Conservation (phyloP, 2,329 filamentous ascomycete species). For the Cladosporium phlei region DNA sequence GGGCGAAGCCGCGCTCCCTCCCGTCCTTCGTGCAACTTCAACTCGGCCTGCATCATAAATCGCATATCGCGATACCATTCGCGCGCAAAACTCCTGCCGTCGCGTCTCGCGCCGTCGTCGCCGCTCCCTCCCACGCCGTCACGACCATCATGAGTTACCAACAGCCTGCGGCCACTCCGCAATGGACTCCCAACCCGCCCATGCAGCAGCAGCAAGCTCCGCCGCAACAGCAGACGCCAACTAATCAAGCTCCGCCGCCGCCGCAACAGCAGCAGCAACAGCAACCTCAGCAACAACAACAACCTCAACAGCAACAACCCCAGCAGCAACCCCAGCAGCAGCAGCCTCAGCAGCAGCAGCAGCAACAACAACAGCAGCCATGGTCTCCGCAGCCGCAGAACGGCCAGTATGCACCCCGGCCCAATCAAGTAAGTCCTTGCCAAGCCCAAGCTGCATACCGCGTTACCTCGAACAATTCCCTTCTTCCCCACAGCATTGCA, state of each 20-base stretch:
- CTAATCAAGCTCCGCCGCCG: slow-evolving; percentile 17
- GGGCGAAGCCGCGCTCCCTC: no score
- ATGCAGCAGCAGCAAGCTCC: slow-evolving; percentile 18
- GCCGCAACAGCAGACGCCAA: slow-evolving; percentile 20
- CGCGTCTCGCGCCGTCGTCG: not conserved
- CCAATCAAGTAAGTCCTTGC: slow-evolving; percentile 29
- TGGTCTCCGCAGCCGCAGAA: slow-evolving; percentile 32
- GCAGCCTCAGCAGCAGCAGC: slow-evolving; percentile 17
- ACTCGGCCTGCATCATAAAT: no score
- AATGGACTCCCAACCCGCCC: slow-evolving; percentile 21
- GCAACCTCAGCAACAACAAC: slow-evolving; percentile 5
- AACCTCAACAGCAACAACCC: slow-evolving; percentile 13
- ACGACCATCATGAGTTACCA: slow-evolving; percentile 18
- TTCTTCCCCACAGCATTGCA: slow-evolving; percentile 14
- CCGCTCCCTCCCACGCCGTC: no score
- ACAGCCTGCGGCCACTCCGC: slow-evolving; percentile 20
- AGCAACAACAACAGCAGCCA: slow-evolving; percentile 18
- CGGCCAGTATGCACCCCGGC: slow-evolving; percentile 30
- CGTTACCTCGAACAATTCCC: slow-evolving; percentile 12
- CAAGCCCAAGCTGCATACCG: slow-evolving; percentile 14
- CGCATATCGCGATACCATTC: no score
- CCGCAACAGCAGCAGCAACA: slow-evolving; percentile 7
- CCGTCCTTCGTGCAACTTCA: no score
- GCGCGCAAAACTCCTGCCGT: slow-evolving; percentile 3
- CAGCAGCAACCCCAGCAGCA: slow-evolving; percentile 20